Evolutionary conservation across 805 yeast species (phyloP).

Genomic region (Myxozyma melibiosi): DNA sequence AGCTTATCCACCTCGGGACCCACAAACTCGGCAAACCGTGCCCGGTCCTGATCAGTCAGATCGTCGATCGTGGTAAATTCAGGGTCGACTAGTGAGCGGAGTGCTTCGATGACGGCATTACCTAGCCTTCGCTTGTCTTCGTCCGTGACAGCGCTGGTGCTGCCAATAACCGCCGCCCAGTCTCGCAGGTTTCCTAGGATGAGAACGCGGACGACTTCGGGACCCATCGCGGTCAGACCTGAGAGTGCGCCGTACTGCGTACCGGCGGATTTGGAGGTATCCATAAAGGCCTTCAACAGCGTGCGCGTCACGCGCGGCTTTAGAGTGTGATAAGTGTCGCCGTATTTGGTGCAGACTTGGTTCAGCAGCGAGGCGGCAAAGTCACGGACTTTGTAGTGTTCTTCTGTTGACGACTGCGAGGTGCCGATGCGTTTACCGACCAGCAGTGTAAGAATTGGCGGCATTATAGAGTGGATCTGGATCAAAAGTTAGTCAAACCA

Average conservation of each 20-base stretch:
- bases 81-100: slow-evolving; percentile 48
- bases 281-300: slow-evolving; percentile 83
- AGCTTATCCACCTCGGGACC: slow-evolving; percentile 24
- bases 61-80: slow-evolving; percentile 38
- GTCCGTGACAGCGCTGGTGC: slow-evolving; percentile 39
- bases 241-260: slow-evolving; percentile 90
- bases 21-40: slow-evolving; percentile 25
- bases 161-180: slow-evolving; percentile 55
- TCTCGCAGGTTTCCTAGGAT: slow-evolving; percentile 79
- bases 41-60: slow-evolving; percentile 25
- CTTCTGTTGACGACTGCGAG: slow-evolving; percentile 41
- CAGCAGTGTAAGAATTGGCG: slow-evolving; percentile 87
- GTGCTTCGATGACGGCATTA: slow-evolving; percentile 56
- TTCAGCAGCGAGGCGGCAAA: slow-evolving; percentile 82
- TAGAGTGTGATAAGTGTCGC: slow-evolving; percentile 81
- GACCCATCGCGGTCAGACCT: slow-evolving; percentile 81
- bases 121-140: slow-evolving; percentile 55
- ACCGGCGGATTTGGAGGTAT: slow-evolving; percentile 74
- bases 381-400: slow-evolving; percentile 70
- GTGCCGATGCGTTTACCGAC: slow-evolving; percentile 86
- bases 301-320: slow-evolving; percentile 95
- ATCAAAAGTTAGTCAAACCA: neutral
- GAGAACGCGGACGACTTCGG: slow-evolving; percentile 82
- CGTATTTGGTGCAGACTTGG: slow-evolving; percentile 76
- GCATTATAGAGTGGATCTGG: slow-evolving; percentile 93